Evolutionary conservation across 768 basidiomycete species (phyloP), one percentile per base, ranked within the genome.

Genomic region (Exidia glandulosa): DNA sequence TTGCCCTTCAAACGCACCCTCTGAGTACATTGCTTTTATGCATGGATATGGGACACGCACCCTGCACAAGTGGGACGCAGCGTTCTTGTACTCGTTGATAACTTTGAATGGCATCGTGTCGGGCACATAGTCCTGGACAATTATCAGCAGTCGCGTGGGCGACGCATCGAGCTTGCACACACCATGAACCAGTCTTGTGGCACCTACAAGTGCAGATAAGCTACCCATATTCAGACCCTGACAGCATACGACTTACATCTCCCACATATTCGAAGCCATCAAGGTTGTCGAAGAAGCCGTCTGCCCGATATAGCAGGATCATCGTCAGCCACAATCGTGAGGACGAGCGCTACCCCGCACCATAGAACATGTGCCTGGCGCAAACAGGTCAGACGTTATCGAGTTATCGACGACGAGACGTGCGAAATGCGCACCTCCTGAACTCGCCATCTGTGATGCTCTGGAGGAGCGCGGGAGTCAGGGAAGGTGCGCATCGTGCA

Each of bases 271-370:
- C 71, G 61, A 70, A 72, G 56, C 74, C 85, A 56, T 83, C 80
- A 41, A 88, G 69, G 58, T 79, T 82, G 65, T 86, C 79, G 67
- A 85, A 85, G 32, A 86, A 82, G 23, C 85, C 85, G 52, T 86
- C 82, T 59, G 75, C 85, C n/a, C n/a, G n/a, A n/a, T n/a, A n/a
- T n/a, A n/a, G n/a, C n/a, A n/a, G n/a, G n/a, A n/a, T n/a, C n/a
- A n/a, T n/a, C n/a, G n/a, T n/a, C n/a, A n/a, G n/a, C n/a, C n/a
- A n/a, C n/a, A n/a, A n/a, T n/a, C 48, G 25, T 13, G 25, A 19
- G 41, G 16, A 36, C 16, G 41, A 14, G 19, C 50, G 19, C 50
- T 54, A n/a, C n/a, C n/a, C n/a, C n/a, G n/a, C 9, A 54, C 50
- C 50, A 25, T 29, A 54, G 25, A 54, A 54, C 50, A 54, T 54